These are phyloP conservation scores for Eimeria acervulina DNA, from an alignment of 169 alveolate species.

Conservation along the genomic window DNA sequence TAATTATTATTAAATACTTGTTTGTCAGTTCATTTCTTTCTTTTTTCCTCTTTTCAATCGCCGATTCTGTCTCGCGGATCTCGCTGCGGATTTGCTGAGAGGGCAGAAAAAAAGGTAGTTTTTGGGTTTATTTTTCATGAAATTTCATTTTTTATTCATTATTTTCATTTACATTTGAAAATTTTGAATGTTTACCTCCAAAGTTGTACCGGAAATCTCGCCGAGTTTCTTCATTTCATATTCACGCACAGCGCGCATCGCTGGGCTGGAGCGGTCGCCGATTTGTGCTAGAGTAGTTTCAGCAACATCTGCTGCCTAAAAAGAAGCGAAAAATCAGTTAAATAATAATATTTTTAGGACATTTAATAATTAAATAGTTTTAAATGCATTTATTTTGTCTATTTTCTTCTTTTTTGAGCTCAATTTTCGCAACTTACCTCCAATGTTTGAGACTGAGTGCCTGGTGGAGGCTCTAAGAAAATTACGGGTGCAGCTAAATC, in stretches of 20 bases:
- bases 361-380: not conserved
- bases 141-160: not conserved
- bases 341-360: not conserved
- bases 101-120: not conserved
- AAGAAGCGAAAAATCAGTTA: not conserved
- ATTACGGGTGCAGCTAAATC: conserved; percentile 80
- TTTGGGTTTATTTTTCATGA: not conserved
- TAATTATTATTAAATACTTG: conserved; percentile 32
- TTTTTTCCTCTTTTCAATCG: conserved; percentile 73
- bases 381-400: not conserved
- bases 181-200: conserved; percentile 5
- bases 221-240: conserved; percentile 78
- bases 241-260: conserved; percentile 77
- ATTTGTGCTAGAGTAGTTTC: conserved; percentile 61
- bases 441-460: conserved; percentile 51
- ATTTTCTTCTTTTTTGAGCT: not conserved
- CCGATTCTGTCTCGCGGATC: conserved; percentile 67
- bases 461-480: conserved; percentile 83
- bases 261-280: conserved; percentile 80
- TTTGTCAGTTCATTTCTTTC: conserved; percentile 77
- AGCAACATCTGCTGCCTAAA: conserved; percentile 72
- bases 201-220: conserved; percentile 46
- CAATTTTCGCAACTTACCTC: conserved; percentile 31
- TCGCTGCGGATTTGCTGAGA: conserved; percentile 41
- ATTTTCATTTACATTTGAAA: no score